phyloP scores from a whole-genome alignment of 1,284 basidiomycete genomes.

The Golubevia pallescens region DNA sequence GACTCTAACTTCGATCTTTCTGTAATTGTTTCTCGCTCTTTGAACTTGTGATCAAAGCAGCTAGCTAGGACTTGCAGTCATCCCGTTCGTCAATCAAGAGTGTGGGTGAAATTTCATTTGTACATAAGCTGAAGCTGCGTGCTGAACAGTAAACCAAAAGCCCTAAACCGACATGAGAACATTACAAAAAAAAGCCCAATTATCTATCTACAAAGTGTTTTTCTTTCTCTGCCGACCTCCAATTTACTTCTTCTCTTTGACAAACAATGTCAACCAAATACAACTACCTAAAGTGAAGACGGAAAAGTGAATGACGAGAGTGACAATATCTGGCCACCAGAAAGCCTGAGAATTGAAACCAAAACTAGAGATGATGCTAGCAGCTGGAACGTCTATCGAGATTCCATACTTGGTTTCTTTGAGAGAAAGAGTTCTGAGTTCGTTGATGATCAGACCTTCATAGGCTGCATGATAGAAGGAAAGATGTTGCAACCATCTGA shows the following conservation, averaged over 20 bases:
- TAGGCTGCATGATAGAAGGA: constrained; percentile 99
- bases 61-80: too few species aligned
- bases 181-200: too few species aligned
- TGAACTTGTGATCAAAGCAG: too few species aligned
- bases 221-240: too few species aligned
- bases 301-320: constrained; percentile 20
- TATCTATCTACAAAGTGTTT: too few species aligned
- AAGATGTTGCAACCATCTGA: constrained; percentile 85
- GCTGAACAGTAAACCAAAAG: too few species aligned
- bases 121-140: too few species aligned
- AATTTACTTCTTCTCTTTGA: constrained; percentile 31
- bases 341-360: constrained; percentile 19
- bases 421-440: constrained; percentile 88
- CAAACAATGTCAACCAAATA: constrained; percentile 32
- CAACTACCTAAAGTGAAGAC: constrained; percentile 17
- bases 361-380: constrained; percentile 33
- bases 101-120: too few species aligned
- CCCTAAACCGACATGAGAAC: too few species aligned
- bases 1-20: too few species aligned
- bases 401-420: constrained; percentile 70
- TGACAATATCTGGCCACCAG: constrained; percentile 38
- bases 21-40: too few species aligned
- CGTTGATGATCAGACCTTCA: constrained; percentile 93
- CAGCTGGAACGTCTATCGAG: constrained; percentile 43
- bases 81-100: too few species aligned